Conservation (phyloP, 2,329 filamentous ascomycete species). For the Monosporascus sp. region DNA sequence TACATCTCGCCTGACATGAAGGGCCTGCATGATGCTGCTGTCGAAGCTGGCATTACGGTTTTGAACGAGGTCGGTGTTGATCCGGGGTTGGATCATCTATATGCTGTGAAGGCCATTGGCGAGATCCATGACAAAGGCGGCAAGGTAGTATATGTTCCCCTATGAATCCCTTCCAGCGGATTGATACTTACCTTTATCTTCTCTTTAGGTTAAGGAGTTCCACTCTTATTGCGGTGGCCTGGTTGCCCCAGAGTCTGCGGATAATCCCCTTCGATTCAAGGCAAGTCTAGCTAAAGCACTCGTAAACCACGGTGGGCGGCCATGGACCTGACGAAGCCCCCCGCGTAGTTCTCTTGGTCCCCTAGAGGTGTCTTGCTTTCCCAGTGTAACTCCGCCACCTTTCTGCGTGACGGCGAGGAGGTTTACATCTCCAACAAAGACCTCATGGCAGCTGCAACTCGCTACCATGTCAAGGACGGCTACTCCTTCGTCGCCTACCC, state of each 20-base stretch:
- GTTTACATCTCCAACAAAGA: conserved; percentile 34
- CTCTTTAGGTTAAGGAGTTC: conserved; percentile 48
- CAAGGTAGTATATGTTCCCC: conserved; percentile 32
- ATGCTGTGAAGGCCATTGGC: conserved; percentile 62
- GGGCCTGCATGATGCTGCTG: conserved; percentile 55
- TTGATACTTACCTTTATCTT: neutral
- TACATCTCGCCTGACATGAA: conserved; percentile 67
- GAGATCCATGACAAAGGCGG: conserved; percentile 63
- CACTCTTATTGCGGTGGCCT: conserved; percentile 63
- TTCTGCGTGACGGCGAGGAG: conserved; percentile 58
- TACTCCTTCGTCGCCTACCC: conserved; percentile 68
- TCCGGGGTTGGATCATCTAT: conserved; percentile 51
- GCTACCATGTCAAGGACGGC: conserved; percentile 51
- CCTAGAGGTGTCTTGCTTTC: conserved; percentile 63
- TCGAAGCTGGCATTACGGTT: conserved; percentile 66
- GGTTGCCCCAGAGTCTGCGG: conserved; percentile 40
- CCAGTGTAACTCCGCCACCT: conserved; percentile 59
- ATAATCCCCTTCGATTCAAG: conserved; percentile 1
- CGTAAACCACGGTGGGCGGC: too few species aligned
- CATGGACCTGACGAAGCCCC: too few species aligned
- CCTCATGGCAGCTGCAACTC: conserved; percentile 62
- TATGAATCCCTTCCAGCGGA: too few species aligned
- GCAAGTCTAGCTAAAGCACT: neutral
- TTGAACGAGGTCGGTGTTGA: conserved; percentile 67
- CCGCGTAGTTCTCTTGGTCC: conserved; percentile 56